Evolutionary conservation across 2,329 filamentous ascomycete species (phyloP).

Genomic region (Monosporascus sp.): DNA sequence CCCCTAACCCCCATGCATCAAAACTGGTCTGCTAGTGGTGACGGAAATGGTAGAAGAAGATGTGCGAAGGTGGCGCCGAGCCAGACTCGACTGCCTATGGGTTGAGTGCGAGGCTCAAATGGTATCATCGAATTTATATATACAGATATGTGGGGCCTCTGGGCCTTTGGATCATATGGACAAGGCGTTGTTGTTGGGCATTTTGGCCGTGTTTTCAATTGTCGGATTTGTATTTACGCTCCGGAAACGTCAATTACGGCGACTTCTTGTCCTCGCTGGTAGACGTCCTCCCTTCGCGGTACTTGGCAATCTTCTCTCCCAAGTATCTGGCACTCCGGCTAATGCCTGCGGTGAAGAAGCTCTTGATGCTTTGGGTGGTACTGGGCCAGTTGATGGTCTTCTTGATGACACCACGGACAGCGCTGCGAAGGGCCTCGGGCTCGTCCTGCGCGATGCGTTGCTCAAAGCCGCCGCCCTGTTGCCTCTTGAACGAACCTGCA

Average conservation of each 20-base stretch:
- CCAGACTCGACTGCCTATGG: not conserved
- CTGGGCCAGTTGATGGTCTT: conserved; percentile 92
- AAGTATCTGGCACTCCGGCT: conserved; percentile 68
- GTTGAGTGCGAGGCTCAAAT: not conserved
- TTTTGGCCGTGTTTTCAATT: too few species aligned
- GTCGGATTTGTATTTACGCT: not conserved
- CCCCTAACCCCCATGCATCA: not conserved
- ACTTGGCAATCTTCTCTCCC: conserved; percentile 73
- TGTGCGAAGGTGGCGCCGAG: not conserved
- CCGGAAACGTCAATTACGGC: not conserved
- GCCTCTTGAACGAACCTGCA: conserved; percentile 60
- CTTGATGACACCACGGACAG: conserved; percentile 71
- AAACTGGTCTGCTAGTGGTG: not conserved
- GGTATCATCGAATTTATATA: not conserved
- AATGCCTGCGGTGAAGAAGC: conserved; percentile 71
- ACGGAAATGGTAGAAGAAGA: not conserved
- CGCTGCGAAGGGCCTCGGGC: conserved; percentile 58
- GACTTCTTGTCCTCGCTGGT: conserved; percentile 19
- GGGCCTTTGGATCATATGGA: not conserved
- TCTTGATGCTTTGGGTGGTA: conserved; percentile 80
- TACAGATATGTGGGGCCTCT: not conserved
- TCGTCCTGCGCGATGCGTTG: conserved; percentile 71
- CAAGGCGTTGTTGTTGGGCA: too few species aligned
- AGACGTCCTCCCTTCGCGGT: conserved; percentile 36
- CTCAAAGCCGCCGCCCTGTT: conserved; percentile 81